Percentiles rank a stretch among this genome's conserved stretches.
Evolutionary conservation across 2,329 filamentous ascomycete species (phyloP).

Genomic region (Diaporthe sp.): DNA sequence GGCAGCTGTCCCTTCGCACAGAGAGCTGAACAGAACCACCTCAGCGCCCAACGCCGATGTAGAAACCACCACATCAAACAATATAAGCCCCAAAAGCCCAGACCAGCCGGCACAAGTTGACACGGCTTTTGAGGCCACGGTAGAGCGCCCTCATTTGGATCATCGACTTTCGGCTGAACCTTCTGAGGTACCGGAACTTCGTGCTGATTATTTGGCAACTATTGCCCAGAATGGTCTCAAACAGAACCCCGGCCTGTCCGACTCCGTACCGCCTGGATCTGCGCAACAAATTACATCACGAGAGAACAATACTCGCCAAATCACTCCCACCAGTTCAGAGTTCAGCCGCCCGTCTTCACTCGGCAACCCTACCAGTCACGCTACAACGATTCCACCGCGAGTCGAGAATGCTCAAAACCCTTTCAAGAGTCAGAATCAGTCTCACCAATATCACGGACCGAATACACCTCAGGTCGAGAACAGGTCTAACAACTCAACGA

Average conservation of each 20-base stretch:
- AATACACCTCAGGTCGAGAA: background rate
- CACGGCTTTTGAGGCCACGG: background rate
- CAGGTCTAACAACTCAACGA: background rate
- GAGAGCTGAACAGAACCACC: background rate
- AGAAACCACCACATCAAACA: background rate
- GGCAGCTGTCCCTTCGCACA: background rate
- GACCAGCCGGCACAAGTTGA: background rate
- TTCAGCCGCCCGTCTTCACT: background rate
- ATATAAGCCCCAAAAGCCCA: background rate
- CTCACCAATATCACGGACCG: background rate
- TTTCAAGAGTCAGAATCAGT: background rate
- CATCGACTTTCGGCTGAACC: background rate
- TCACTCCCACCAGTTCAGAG: background rate
- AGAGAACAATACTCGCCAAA: background rate
- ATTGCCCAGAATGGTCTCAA: conserved; percentile 10
- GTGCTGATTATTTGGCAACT: background rate
- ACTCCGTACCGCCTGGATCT: background rate
- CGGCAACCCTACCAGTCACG: background rate
- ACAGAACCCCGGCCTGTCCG: background rate
- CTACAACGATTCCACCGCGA: background rate
- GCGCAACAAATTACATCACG: background rate
- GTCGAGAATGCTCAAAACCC: background rate
- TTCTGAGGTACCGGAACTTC: background rate
- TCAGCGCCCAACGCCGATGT: background rate
- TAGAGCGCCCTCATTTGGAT: background rate